Evolutionary conservation across 305 asterid species (phyloP).

Genomic region (Fraxinus paxiana): DNA sequence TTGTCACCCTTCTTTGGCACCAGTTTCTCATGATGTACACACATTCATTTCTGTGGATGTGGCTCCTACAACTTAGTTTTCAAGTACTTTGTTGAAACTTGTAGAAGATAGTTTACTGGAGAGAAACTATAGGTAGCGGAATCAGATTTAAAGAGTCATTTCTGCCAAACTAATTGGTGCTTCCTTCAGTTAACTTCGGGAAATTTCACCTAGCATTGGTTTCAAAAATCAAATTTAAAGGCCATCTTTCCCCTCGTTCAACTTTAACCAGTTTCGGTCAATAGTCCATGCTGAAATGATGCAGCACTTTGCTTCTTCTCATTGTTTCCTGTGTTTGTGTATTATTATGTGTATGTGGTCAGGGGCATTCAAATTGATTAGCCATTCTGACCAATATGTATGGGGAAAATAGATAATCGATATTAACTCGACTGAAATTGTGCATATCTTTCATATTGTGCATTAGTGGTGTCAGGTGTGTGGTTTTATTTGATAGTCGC

Average conservation of each 20-base stretch:
- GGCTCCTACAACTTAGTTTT: not conserved
- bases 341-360: not conserved
- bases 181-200: not conserved
- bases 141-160: not conserved
- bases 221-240: not conserved
- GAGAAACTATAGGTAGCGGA: not conserved
- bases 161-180: not conserved
- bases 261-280: not conserved
- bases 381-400: not conserved
- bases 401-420: not conserved
- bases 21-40: not conserved
- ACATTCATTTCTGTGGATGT: not conserved
- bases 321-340: not conserved
- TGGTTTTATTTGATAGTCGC: slow-evolving; percentile 1
- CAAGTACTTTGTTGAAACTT: not conserved
- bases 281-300: not conserved
- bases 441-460: not conserved
- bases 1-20: not conserved
- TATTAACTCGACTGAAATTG: not conserved
- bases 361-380: not conserved
- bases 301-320: not conserved
- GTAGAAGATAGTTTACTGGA: not conserved
- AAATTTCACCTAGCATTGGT: not conserved
- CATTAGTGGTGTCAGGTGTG: not conserved
- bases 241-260: not conserved